Evolutionary conservation across 495 filamentous ascomycete genomes (phyloP).

Genomic region (Xylona heveae): DNA sequence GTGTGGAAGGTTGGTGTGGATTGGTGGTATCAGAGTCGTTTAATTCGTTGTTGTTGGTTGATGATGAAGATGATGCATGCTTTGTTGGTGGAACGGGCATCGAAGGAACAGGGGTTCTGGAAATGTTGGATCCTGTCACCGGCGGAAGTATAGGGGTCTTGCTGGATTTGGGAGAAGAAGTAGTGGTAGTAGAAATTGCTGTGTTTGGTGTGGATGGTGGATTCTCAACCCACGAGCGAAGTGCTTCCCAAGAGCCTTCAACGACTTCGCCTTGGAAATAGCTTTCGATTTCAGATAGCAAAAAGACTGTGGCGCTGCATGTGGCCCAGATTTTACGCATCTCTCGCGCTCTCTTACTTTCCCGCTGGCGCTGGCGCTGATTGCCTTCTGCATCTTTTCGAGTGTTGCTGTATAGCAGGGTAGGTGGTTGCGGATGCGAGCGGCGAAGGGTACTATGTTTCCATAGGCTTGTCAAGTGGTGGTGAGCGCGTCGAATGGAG

Average conservation of each 20-base stretch:
- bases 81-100: background rate
- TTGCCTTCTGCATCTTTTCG: no score
- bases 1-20: constrained; percentile 2
- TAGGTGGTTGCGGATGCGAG: constrained; percentile 46
- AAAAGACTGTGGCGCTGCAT: constrained; percentile 60
- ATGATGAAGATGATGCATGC: no score
- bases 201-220: background rate
- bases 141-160: background rate
- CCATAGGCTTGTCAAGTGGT: constrained; percentile 67
- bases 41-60: background rate
- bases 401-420: constrained; percentile 38
- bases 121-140: background rate
- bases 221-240: constrained; percentile 32
- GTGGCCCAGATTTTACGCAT: constrained; percentile 78
- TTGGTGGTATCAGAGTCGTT: constrained; percentile 1
- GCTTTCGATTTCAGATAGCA: constrained; percentile 62
- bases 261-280: constrained; percentile 87
- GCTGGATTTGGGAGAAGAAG: background rate
- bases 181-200: background rate
- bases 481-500: constrained; percentile 58
- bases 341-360: constrained; percentile 29
- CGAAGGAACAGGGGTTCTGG: background rate
- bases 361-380: no score
- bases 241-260: constrained; percentile 46
- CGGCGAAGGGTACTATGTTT: constrained; percentile 57